Conservation (phyloP, 1,284 basidiomycete species). For the Sphaerobolus stellatus region DNA sequence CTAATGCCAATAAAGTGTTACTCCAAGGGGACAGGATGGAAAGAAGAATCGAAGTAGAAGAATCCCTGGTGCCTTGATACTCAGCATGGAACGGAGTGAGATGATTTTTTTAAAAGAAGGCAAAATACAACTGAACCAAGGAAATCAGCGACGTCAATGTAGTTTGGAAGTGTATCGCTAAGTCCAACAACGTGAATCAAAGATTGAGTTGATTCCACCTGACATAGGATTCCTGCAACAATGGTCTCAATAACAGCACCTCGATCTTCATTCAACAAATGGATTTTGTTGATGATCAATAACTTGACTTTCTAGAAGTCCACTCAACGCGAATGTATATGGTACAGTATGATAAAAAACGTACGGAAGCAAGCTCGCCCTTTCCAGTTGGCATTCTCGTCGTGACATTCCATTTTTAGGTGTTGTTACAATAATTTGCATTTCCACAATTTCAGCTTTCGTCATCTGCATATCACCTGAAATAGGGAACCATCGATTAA, state of each 20-base stretch:
- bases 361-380: slow-evolving; percentile 88
- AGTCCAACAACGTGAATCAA: slow-evolving; percentile 97
- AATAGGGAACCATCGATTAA: background rate
- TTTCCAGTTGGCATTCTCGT: slow-evolving; percentile 97
- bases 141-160: slow-evolving; percentile 96
- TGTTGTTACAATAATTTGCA: slow-evolving; percentile 98
- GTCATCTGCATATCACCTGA: slow-evolving; percentile 98
- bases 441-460: slow-evolving; percentile 89
- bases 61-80: slow-evolving; percentile 90
- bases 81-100: slow-evolving; percentile 37
- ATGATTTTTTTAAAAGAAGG: background rate
- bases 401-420: slow-evolving; percentile 99
- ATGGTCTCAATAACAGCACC: slow-evolving; percentile 99
- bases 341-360: slow-evolving; percentile 23
- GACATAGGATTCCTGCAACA: slow-evolving; percentile 64
- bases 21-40: slow-evolving; percentile 94
- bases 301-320: slow-evolving; percentile 79
- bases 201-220: slow-evolving; percentile 96
- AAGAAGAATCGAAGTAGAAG: slow-evolving; percentile 98
- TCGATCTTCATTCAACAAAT: slow-evolving; percentile 95
- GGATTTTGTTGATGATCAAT: slow-evolving; percentile 98
- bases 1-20: slow-evolving; percentile 96
- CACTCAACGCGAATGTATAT: background rate
- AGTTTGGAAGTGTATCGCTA: slow-evolving; percentile 98
- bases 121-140: slow-evolving; percentile 55